These are phyloP conservation scores for Trypanosoma caninum DNA, from an alignment of 208 protist species.

Conservation along the genomic window DNA sequence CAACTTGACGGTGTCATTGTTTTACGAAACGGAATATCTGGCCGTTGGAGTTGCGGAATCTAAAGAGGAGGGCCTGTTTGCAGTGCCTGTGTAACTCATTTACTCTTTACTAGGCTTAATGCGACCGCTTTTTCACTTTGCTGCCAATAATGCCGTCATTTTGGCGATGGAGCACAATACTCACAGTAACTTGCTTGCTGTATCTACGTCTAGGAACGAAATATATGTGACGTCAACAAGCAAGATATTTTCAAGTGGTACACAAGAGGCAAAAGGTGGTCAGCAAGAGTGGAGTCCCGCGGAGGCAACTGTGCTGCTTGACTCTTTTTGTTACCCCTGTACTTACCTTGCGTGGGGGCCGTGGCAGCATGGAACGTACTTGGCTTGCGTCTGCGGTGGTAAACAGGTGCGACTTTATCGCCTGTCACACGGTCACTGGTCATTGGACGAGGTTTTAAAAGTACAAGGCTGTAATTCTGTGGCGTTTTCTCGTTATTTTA, in stretches of 20 bases:
- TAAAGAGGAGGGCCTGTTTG: neutral
- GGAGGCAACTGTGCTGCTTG: conserved; percentile 45
- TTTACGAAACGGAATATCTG: conserved; percentile 4
- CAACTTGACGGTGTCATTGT: conserved; percentile 4
- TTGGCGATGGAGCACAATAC: conserved; percentile 87
- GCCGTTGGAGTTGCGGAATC: neutral
- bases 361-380: conserved; percentile 81
- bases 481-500: conserved; percentile 67
- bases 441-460: conserved; percentile 48
- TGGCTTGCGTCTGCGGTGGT: conserved; percentile 55
- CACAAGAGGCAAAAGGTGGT: conserved; percentile 30
- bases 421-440: conserved; percentile 77
- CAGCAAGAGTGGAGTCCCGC: conserved; percentile 59
- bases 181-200: conserved; percentile 72
- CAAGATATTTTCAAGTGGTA: conserved; percentile 50
- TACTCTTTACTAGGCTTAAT: conserved; percentile 27
- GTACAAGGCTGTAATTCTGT: conserved; percentile 47
- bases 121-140: conserved; percentile 78
- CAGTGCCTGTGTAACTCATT: neutral
- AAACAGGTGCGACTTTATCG: conserved; percentile 68
- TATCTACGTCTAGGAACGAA: conserved; percentile 72
- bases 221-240: conserved; percentile 66
- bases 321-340: conserved; percentile 48
- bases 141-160: conserved; percentile 63
- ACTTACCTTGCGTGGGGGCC: conserved; percentile 76